phyloP scores from a whole-genome alignment of 768 basidiomycete genomes.

The Lenzites betulinus region DNA sequence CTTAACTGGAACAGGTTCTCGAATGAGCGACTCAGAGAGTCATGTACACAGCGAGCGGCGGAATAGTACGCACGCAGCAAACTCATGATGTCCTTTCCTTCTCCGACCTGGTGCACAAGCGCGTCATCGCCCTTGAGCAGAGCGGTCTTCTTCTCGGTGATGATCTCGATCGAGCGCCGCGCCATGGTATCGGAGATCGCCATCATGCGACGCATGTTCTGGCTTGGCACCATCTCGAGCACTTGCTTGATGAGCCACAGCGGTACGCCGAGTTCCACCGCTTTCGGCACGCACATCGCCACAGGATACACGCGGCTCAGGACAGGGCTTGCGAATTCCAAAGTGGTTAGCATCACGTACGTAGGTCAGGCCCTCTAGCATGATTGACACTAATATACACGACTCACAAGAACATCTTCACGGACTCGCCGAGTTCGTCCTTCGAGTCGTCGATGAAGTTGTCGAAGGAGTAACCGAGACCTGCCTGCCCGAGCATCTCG shows the following conservation, averaged over 20 bases:
- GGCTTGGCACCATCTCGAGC: no score
- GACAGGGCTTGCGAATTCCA: no score
- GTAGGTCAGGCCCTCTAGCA: no score
- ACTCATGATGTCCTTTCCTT: conserved; percentile 31
- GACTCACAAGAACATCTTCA: conserved; percentile 26
- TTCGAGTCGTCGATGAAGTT: conserved; percentile 7
- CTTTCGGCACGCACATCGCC: no score
- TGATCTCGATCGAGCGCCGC: conserved; percentile 17
- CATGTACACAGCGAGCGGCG: no score
- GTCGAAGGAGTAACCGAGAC: conserved; percentile 25
- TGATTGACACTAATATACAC: no score
- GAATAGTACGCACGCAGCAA: conserved; percentile 20
- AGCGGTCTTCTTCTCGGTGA: conserved; percentile 21
- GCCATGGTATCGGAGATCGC: conserved; percentile 15
- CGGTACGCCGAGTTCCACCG: no score
- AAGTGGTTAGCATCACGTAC: no score
- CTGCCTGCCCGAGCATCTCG: conserved; percentile 24
- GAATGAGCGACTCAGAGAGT: background rate
- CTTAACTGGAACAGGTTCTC: conserved; percentile 18
- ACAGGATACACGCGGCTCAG: no score
- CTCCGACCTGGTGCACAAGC: conserved; percentile 14
- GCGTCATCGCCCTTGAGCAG: conserved; percentile 19
- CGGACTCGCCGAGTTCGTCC: conserved; percentile 18
- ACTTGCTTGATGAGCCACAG: no score
- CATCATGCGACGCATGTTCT: no score